phyloP scores from a whole-genome alignment of 1,284 basidiomycete genomes.

The Marasmius fiardii region DNA sequence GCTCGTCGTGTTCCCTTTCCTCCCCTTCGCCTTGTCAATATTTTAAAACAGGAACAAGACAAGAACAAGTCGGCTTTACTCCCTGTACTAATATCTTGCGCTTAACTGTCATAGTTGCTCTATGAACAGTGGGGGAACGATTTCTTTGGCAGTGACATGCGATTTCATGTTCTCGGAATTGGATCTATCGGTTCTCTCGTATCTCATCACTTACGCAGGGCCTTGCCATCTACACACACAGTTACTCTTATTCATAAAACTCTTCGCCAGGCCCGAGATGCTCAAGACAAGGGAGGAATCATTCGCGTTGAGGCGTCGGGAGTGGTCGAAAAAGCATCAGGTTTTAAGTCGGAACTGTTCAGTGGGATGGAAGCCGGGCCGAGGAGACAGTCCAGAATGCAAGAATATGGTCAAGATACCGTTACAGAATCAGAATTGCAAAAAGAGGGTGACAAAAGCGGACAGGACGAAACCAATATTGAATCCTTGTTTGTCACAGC shows the following conservation, averaged over 20 bases:
- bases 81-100: not conserved
- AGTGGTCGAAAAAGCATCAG: constrained; percentile 33
- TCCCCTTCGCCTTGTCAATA: not conserved
- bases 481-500: constrained; percentile 80
- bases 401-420: not conserved
- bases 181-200: constrained; percentile 82
- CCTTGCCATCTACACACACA: constrained; percentile 47
- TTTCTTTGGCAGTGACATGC: constrained; percentile 42
- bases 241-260: constrained; percentile 70
- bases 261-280: constrained; percentile 28
- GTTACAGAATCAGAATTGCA: not conserved
- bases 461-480: constrained; percentile 37
- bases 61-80: no score
- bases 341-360: constrained; percentile 48
- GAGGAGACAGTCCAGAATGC: not conserved
- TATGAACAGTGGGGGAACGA: not conserved
- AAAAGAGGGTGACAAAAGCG: constrained; percentile 10
- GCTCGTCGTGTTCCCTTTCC: not conserved
- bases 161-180: constrained; percentile 71
- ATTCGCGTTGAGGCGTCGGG: constrained; percentile 50
- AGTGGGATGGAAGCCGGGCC: constrained; percentile 19
- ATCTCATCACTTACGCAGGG: constrained; percentile 71
- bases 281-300: constrained; percentile 26
- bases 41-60: no score
- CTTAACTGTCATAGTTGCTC: not conserved